Evolutionary conservation across 2,329 filamentous ascomycete species (phyloP).

Genomic region (Pezicula neosporulosa): DNA sequence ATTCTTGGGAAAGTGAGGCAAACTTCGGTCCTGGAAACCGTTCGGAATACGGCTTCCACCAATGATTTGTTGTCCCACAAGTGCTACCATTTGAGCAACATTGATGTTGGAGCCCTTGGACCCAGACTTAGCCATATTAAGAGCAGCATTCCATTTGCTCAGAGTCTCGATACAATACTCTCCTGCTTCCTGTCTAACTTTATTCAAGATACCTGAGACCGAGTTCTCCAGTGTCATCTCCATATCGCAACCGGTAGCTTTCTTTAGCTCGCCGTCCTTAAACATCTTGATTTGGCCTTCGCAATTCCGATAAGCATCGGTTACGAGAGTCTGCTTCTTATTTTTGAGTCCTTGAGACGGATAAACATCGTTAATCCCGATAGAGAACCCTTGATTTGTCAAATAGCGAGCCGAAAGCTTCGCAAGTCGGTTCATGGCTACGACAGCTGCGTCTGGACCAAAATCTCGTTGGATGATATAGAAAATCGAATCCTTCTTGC

Average conservation of each 20-base stretch:
- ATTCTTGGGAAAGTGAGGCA: slow-evolving; percentile 95
- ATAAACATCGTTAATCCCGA: slow-evolving; percentile 92
- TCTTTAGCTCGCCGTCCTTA: slow-evolving; percentile 76
- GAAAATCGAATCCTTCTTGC: slow-evolving; percentile 97
- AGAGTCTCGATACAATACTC: slow-evolving; percentile 86
- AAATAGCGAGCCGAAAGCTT: slow-evolving; percentile 87
- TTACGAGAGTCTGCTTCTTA: slow-evolving; percentile 74
- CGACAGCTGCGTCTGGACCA: slow-evolving; percentile 81
- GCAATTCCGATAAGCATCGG: slow-evolving; percentile 74
- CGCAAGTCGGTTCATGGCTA: slow-evolving; percentile 90
- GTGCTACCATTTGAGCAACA: slow-evolving; percentile 97
- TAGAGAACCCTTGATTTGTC: slow-evolving; percentile 90
- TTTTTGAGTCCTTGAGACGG: slow-evolving; percentile 68
- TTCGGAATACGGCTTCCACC: slow-evolving; percentile 88
- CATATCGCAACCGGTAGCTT: slow-evolving; percentile 85
- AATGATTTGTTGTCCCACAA: slow-evolving; percentile 98
- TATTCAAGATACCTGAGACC: slow-evolving; percentile 87
- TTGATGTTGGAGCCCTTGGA: slow-evolving; percentile 98
- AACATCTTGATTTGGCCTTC: slow-evolving; percentile 80
- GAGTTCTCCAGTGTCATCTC: slow-evolving; percentile 88
- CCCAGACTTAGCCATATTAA: slow-evolving; percentile 96
- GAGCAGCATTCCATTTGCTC: slow-evolving; percentile 85
- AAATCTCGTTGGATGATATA: slow-evolving; percentile 96
- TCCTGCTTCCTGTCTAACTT: slow-evolving; percentile 88
- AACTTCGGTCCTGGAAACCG: slow-evolving; percentile 90